These are phyloP conservation scores for Saraca asoca DNA, from an alignment of 331 rosid species.

Conservation along the genomic window DNA sequence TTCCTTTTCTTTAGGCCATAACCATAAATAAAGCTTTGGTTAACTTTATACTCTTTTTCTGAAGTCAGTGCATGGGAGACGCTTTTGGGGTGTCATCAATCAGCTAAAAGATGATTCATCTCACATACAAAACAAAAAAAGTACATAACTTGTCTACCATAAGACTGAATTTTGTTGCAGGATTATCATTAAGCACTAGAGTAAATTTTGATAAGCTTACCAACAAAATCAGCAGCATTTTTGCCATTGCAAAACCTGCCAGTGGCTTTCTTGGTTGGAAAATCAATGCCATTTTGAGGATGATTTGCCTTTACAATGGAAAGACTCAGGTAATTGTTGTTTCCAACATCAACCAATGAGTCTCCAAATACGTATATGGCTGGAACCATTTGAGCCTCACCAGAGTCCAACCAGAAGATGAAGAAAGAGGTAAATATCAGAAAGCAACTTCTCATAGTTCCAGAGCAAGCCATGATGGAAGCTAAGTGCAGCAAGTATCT, in stretches of 20 bases:
- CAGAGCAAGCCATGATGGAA: too few species aligned
- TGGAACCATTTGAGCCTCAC: conserved; percentile 51
- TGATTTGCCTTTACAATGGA: conserved; percentile 73
- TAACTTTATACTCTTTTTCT: not conserved
- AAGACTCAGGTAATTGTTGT: conserved; percentile 62
- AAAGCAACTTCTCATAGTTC: not conserved
- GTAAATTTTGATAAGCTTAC: conserved; percentile 39
- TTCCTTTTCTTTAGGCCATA: not conserved
- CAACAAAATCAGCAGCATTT: conserved; percentile 75
- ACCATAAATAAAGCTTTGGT: not conserved
- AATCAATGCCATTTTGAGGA: conserved; percentile 76
- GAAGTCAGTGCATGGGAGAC: conserved; percentile 28
- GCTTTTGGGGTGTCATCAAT: too few species aligned
- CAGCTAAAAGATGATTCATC: too few species aligned
- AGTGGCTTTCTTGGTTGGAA: conserved; percentile 53
- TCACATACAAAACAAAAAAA: too few species aligned
- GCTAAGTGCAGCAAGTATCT: too few species aligned
- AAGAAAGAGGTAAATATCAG: conserved; percentile 19
- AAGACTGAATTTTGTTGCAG: not conserved
- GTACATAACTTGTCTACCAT: too few species aligned
- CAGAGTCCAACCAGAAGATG: conserved; percentile 1
- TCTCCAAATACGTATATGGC: conserved; percentile 83
- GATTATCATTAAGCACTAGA: not conserved
- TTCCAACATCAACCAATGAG: conserved; percentile 81
- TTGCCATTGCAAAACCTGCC: conserved; percentile 79